Evolutionary conservation across 495 filamentous ascomycete genomes (phyloP).

Genomic region (Hyaloscypha variabilis): DNA sequence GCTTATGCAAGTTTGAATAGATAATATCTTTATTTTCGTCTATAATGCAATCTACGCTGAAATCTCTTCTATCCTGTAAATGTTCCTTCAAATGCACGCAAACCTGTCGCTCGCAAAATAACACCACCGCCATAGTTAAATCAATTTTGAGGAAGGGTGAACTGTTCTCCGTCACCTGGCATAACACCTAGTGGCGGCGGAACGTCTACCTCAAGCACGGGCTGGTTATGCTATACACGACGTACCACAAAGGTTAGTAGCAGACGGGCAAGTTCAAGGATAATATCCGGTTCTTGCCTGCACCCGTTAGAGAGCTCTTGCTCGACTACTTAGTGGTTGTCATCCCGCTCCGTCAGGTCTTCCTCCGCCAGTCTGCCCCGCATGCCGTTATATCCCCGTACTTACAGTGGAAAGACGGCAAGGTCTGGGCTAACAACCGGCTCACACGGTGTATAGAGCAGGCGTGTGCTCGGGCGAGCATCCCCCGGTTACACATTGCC

Average conservation of each 20-base stretch:
- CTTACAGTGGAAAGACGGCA: conserved; percentile 10
- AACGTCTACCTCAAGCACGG: conserved; percentile 11
- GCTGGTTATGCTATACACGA: conserved; percentile 18
- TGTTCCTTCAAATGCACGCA: too few species aligned
- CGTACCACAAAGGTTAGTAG: conserved; percentile 15
- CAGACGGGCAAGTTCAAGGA: conserved; percentile 14
- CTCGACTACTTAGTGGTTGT: conserved; percentile 12
- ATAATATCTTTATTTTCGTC: too few species aligned
- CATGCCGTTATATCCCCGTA: conserved; percentile 9
- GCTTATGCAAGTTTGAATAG: too few species aligned
- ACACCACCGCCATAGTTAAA: too few species aligned
- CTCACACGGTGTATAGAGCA: conserved; percentile 11
- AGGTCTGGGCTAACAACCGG: conserved; percentile 12
- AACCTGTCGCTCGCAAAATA: too few species aligned
- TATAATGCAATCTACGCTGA: too few species aligned
- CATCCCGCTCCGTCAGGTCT: conserved; percentile 9
- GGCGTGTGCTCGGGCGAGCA: neutral
- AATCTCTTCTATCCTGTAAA: too few species aligned
- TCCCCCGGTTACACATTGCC: neutral
- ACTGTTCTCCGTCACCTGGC: conserved; percentile 20
- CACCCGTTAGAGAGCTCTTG: conserved; percentile 6
- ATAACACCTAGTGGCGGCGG: conserved; percentile 5
- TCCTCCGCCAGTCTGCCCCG: conserved; percentile 11
- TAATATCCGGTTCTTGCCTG: conserved; percentile 19
- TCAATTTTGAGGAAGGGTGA: too few species aligned